Evolutionary conservation across 129 eudicot species (phyloP), one percentile per base, ranked within the genome.

Genomic region (Flaveria trinervia): DNA sequence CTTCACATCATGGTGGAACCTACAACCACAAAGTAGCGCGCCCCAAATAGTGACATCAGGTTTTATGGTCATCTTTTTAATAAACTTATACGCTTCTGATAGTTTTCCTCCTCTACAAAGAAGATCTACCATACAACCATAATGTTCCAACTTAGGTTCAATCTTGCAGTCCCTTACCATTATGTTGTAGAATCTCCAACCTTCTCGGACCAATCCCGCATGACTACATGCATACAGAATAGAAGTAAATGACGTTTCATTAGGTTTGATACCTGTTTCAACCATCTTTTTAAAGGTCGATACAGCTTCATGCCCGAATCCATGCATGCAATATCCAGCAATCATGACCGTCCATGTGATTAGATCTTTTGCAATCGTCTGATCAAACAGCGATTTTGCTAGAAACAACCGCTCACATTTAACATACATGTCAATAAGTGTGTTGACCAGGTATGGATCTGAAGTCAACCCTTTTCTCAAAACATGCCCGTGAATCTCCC

Each of bases 271-370:
- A 18, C 89, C 85, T 28, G 81, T 60, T 17, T 48, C 76, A 57
- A 74, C 65, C 96, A 90, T 90, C 70, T 68, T 66, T 39, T 66
- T 56, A 43, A 84, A 85, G 78, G 85, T 77, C 17, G 75, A 78
- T 52, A 77, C 60, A 33, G 96, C 90, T 85, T 87, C 82, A 1
- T 41, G 54, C 30, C 92, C 96, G 48, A 81, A 82, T 56, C 96
- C 96, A 75, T 84, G 87, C 80, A 90, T 85, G 60, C 83, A 81
- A 46, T 90, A 90, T 9, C 96, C 96, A 15, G 96, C 77, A 15
- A 83, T 77, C 90, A 90, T 82, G 49, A 85, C 64, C 11, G 92
- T 87, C 92, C 90, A 90, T 0, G 90, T 83, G 52, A 90, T 84
- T 10, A 83, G 43, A 68, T 87, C 78, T 76, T 85, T 90, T 51